phyloP scores from a whole-genome alignment of 495 filamentous ascomycete genomes.

The Penicillium desertorum region DNA sequence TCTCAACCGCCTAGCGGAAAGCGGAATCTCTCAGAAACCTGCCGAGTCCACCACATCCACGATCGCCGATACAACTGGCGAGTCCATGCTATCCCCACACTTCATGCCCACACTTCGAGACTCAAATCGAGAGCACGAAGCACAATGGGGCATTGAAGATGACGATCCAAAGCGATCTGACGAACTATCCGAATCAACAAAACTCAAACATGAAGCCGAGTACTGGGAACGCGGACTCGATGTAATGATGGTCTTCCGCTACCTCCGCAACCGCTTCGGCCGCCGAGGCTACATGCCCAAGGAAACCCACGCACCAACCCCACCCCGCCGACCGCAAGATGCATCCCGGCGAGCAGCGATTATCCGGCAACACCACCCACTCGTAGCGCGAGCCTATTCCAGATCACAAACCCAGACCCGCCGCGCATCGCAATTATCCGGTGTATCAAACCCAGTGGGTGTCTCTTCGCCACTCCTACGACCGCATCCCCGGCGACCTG shows the following conservation, averaged over 20 bases:
- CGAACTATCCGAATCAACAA: slow-evolving; percentile 33
- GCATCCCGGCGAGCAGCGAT: slow-evolving; percentile 74
- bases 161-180: slow-evolving; percentile 41
- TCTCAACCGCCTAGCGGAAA: slow-evolving; percentile 35
- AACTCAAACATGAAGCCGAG: slow-evolving; percentile 52
- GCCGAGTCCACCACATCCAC: slow-evolving; percentile 21
- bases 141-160: slow-evolving; percentile 70
- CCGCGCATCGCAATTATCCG: slow-evolving; percentile 50
- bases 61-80: slow-evolving; percentile 23
- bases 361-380: slow-evolving; percentile 82
- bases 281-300: slow-evolving; percentile 39
- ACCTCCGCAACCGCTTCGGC: slow-evolving; percentile 74
- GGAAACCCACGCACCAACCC: slow-evolving; percentile 34
- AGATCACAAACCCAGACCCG: slow-evolving; percentile 49
- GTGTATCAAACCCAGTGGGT: slow-evolving; percentile 45
- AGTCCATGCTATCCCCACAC: slow-evolving; percentile 41
- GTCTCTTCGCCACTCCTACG: slow-evolving; percentile 42
- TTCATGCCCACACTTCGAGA: slow-evolving; percentile 48
- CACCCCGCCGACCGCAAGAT: slow-evolving; percentile 53
- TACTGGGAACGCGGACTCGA: slow-evolving; percentile 91
- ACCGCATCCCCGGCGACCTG: slow-evolving; percentile 52
- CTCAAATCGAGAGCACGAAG: slow-evolving; percentile 49
- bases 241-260: slow-evolving; percentile 83
- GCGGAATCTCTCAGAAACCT: slow-evolving; percentile 14
- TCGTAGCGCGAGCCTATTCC: slow-evolving; percentile 60